These are phyloP conservation scores for Hypoxylon crocopeplum DNA, from an alignment of 495 filamentous ascomycete species.

Conservation along the genomic window DNA sequence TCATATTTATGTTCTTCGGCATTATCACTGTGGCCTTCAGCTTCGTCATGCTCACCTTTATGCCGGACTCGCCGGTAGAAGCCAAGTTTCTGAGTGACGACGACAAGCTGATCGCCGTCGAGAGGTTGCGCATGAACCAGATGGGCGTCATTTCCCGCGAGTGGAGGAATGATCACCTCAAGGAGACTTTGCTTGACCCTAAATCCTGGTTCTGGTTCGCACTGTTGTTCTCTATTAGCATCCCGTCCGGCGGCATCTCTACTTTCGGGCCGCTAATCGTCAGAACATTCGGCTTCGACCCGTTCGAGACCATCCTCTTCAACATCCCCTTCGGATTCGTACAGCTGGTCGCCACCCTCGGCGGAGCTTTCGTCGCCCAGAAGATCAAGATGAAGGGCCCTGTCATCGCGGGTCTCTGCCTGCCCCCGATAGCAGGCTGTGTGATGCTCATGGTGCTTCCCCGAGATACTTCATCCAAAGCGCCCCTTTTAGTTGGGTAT, in stretches of 20 bases:
- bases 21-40: constrained; percentile 59
- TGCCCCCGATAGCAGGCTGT: constrained; percentile 65
- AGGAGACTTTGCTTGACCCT: constrained; percentile 60
- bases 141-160: constrained; percentile 63
- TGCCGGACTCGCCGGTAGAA: constrained; percentile 64
- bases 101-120: constrained; percentile 54
- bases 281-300: constrained; percentile 63
- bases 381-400: constrained; percentile 61
- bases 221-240: constrained; percentile 59
- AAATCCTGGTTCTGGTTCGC: constrained; percentile 70
- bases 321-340: constrained; percentile 70
- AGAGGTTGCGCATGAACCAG: constrained; percentile 67
- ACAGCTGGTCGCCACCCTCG: constrained; percentile 64
- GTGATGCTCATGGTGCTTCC: constrained; percentile 60
- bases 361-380: constrained; percentile 63
- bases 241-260: constrained; percentile 67
- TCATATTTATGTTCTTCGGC: constrained; percentile 64
- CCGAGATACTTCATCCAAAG: constrained; percentile 53
- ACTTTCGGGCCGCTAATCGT: constrained; percentile 69
- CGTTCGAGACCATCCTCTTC: constrained; percentile 65
- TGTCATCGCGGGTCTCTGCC: constrained; percentile 58
- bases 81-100: constrained; percentile 62
- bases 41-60: constrained; percentile 53
- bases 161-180: constrained; percentile 68
- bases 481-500: constrained; percentile 62